Evolutionary conservation across 768 basidiomycete genomes (phyloP), one percentile per base, ranked within the genome.

Genomic region (Leucosporidium creatinivorum): DNA sequence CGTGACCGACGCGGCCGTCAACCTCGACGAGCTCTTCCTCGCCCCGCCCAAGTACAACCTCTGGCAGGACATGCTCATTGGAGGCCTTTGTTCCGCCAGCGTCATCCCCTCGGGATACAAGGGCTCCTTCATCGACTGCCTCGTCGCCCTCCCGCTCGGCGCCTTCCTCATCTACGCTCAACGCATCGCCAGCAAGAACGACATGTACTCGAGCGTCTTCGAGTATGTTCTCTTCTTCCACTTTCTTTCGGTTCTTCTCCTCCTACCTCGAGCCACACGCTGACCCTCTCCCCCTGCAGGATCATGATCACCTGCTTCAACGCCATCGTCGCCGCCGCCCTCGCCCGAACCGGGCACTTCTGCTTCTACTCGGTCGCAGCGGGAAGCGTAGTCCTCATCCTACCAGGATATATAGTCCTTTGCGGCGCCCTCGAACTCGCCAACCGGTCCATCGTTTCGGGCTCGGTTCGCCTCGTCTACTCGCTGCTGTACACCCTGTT

Each of bases 361-460:
- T 93, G 90, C 78, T 92, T 89, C 75, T 85, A 89, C 1, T 87
- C 89, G 0, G 80, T 91, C 63, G 87, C 88, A 0, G 87, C 87
- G 8, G 84, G 84, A 31, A 85, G 87, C 3, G 84, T 91, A 58
- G 88, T 91, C 8, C 82, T 90, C 67, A 90, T 91, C 69, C 81
- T 89, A 5, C 50, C 50, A 6, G 87, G 87, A 68, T 57, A 50
- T 39, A 73, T 81, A 79, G 86, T 87, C 17, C 86, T 87, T 69
- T 59, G 77, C 77, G 50, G 66, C 77, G 44, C 76, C 19, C 61
- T 70, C 47, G 65, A 74, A 57, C 66, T 65, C 81, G 72, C 91
- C 87, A 87, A 89, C 5, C 84, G 89, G n/a, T 87, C 87, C 67
- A 86, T 93, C 74, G 84, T 90, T 48, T 82, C 88, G 1, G 89